Percentiles rank a stretch among this genome's conserved stretches.
phyloP scores from a whole-genome alignment of 2,329 filamentous ascomycete species.

The Cladorrhinum sp. region DNA sequence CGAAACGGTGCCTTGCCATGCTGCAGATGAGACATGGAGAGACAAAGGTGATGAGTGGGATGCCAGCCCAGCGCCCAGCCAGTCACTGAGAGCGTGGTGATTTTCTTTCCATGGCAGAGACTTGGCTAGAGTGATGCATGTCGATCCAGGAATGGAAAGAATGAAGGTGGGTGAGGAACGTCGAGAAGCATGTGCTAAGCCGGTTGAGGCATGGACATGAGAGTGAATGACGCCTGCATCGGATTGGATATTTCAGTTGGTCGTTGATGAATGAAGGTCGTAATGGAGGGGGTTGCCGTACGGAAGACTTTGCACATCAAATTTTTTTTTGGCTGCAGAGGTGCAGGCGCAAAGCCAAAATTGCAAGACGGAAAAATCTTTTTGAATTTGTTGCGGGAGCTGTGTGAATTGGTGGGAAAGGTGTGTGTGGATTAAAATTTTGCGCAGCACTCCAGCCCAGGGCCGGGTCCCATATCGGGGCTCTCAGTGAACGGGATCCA shows the following conservation, averaged over 20 bases:
- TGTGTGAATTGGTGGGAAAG: constrained; percentile 8
- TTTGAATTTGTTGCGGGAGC: constrained; percentile 16
- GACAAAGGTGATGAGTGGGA: neutral
- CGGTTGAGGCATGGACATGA: constrained; percentile 12
- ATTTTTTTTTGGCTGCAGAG: neutral
- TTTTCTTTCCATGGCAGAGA: neutral
- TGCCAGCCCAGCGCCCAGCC: neutral
- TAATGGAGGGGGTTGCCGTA: neutral
- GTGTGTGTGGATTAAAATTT: constrained; percentile 23
- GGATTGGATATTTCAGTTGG: constrained; percentile 9
- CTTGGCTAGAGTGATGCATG: neutral
- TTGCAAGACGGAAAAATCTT: constrained; percentile 12
- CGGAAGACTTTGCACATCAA: neutral
- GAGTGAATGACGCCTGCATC: neutral
- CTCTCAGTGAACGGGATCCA: neutral
- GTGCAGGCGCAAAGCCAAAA: neutral
- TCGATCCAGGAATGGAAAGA: constrained; percentile 3
- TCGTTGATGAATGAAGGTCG: neutral
- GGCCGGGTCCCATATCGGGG: constrained; percentile 15
- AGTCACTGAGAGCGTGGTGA: neutral
- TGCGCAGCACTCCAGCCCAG: constrained; percentile 10
- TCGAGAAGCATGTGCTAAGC: constrained; percentile 9
- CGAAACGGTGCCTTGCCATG: neutral
- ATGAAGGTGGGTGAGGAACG: neutral
- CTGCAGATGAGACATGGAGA: constrained; percentile 13